Base-by-base conservation (phyloP, 1,139 yeast genomes). In the Pneumocystis jirovecii region DNA sequence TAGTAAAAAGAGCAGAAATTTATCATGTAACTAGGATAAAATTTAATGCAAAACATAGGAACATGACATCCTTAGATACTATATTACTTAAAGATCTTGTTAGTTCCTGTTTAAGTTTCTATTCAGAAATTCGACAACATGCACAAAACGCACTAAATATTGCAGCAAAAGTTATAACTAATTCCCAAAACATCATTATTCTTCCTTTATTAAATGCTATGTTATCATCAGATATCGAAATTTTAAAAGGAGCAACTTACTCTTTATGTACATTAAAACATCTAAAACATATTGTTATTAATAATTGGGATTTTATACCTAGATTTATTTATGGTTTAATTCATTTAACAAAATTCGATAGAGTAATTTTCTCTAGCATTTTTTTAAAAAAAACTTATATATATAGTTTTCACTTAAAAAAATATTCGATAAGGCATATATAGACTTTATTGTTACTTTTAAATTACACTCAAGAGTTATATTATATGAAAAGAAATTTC, bases 11-110 rank as follows among this genome's bases (percentile, higher is more conserved):
- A 68, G 79, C 89, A n/a, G 87, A 86, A 68, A 78, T 86, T 17
- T 87, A 85, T 70, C 97, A 93, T 70, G 83, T 84, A 73, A 85
- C 87, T 68, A 81, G 97, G 70, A 82, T 87, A 35, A 80, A 84
- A 2, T 81, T 88, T 65, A 93, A 87, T 71, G 83, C 91, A 0
- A 87, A 95, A 0, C 85, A 87, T 2, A 80, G 96, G 68, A 79
- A 83, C 10, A 87, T 88, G 71, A 83, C 91, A 0, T 82, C 80
- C 15, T 74, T 87, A 34, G 97, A 93, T 70, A 82, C 80, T 66
- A 67, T 78, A 0, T 76, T 95, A 62, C 75, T 95, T 59, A 81
- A 79, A 64, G 96, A 90, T 73, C 80, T 90, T n/a, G 84, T 87
- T 8, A 76, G 78, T 37, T 75, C 88, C 40, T 80, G 93, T 0